Percentiles rank a stretch among this genome's conserved stretches.
phyloP scores from a whole-genome alignment of 306 rosid genomes.

The Acacia acuminata region DNA sequence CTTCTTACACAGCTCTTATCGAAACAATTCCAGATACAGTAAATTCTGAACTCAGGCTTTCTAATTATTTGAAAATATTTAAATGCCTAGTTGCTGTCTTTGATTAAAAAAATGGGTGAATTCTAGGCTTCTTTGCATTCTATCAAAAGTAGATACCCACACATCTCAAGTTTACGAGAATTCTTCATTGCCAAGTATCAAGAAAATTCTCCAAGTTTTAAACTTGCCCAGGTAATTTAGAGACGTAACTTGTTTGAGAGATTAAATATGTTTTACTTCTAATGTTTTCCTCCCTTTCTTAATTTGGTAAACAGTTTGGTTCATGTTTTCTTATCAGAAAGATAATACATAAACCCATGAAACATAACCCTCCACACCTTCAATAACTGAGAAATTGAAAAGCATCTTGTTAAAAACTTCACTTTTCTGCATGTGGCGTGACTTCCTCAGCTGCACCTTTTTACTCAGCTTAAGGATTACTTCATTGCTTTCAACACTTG shows the following conservation, averaged over 20 bases:
- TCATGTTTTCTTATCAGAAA: neutral
- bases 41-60: constrained; percentile 34
- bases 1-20: constrained; percentile 93
- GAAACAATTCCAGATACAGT: constrained; percentile 99
- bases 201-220: constrained; percentile 94
- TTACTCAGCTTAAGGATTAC: neutral
- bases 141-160: constrained; percentile 90
- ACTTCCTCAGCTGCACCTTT: neutral
- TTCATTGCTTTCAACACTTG: neutral
- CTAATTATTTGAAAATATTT: constrained; percentile 28
- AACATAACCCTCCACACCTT: neutral
- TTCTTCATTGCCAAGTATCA: constrained; percentile 88
- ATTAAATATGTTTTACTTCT: constrained; percentile 10
- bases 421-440: neutral
- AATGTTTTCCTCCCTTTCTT: neutral
- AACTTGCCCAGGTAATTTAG: constrained; percentile 93
- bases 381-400: neutral
- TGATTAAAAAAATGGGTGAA: constrained; percentile 26
- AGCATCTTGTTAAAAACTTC: neutral
- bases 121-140: constrained; percentile 97
- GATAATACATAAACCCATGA: neutral
- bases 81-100: constrained; percentile 1
- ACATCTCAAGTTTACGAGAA: constrained; percentile 79
- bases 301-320: neutral
- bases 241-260: constrained; percentile 30